These are phyloP conservation scores for Suillus discolor DNA, from an alignment of 768 basidiomycete genomes.

Conservation along the genomic window DNA sequence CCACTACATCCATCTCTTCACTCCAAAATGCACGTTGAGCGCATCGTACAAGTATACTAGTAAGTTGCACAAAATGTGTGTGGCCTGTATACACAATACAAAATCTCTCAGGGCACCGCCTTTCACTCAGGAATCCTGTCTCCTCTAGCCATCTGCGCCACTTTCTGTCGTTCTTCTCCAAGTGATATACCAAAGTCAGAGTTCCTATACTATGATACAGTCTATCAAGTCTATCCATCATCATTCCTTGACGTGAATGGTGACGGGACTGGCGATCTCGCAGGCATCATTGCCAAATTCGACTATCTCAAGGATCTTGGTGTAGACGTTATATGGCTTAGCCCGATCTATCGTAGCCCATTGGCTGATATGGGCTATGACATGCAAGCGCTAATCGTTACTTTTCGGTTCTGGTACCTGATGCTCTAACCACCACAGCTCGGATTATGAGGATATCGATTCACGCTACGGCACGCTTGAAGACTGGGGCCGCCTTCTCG, in stretches of 20 bases:
- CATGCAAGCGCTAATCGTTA: constrained; percentile 43
- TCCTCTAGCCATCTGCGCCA: too few species aligned
- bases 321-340: constrained; percentile 70
- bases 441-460: constrained; percentile 67
- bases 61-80: background rate
- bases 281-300: constrained; percentile 63
- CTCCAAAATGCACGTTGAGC: constrained; percentile 86
- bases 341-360: constrained; percentile 70
- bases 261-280: constrained; percentile 70
- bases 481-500: constrained; percentile 59
- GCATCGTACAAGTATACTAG: too few species aligned
- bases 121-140: too few species aligned
- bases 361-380: constrained; percentile 77
- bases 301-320: constrained; percentile 72
- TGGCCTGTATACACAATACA: too few species aligned
- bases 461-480: constrained; percentile 63
- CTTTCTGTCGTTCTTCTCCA: too few species aligned
- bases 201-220: too few species aligned
- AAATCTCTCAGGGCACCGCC: too few species aligned
- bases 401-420: background rate
- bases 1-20: constrained; percentile 88
- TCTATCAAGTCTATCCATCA: constrained; percentile 74
- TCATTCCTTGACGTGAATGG: constrained; percentile 75
- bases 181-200: too few species aligned
- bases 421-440: constrained; percentile 37